Conservation (phyloP, 1,284 basidiomycete genomes). For the Stereum hirsutum region DNA sequence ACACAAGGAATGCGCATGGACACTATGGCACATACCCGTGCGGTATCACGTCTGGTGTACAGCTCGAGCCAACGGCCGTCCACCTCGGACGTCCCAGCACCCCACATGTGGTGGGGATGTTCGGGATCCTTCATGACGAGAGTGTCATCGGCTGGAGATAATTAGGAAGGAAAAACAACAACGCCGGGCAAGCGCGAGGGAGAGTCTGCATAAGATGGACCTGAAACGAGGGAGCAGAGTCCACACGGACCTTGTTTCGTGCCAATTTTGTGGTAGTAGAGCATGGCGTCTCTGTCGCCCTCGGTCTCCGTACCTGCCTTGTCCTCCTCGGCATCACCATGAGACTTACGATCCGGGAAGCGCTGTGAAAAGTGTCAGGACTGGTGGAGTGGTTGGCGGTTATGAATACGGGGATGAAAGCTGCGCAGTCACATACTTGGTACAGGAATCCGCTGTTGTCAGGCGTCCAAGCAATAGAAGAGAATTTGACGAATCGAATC, state of each 20-base stretch:
- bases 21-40: slow-evolving; percentile 41
- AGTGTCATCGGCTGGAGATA: slow-evolving; percentile 49
- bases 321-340: slow-evolving; percentile 40
- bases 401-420: not conserved
- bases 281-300: slow-evolving; percentile 58
- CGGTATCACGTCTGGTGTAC: slow-evolving; percentile 49
- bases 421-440: slow-evolving; percentile 40
- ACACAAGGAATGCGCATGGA: no score
- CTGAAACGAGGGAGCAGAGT: not conserved
- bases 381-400: not conserved
- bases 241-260: slow-evolving; percentile 52
- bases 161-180: slow-evolving; percentile 4
- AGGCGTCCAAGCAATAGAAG: slow-evolving; percentile 60
- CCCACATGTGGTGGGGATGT: slow-evolving; percentile 65
- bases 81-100: slow-evolving; percentile 39
- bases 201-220: not conserved
- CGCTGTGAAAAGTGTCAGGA: slow-evolving; percentile 26
- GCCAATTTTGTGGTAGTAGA: slow-evolving; percentile 68
- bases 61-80: slow-evolving; percentile 62
- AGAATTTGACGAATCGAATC: slow-evolving; percentile 72
- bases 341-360: slow-evolving; percentile 43
- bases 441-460: slow-evolving; percentile 81
- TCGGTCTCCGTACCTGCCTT: slow-evolving; percentile 56
- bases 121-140: slow-evolving; percentile 55
- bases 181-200: not conserved